Base-by-base conservation (phyloP, 116 monocot genomes). In the Posidonia oceanica region DNA sequence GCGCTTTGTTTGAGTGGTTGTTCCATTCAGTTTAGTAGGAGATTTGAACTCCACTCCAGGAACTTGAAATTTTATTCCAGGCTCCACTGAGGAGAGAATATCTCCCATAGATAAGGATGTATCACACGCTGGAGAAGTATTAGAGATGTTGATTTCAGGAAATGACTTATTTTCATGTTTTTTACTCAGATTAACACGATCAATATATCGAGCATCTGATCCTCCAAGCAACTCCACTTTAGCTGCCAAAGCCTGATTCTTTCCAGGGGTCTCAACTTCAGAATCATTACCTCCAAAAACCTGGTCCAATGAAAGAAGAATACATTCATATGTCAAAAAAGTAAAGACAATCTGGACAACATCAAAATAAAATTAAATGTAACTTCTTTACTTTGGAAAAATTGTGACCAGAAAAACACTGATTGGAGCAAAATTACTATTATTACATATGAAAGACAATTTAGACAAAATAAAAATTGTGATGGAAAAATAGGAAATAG, bases 51-150 rank as follows among this genome's bases (percentile, higher is more conserved):
- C 92, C 74, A 69, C 14, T 36, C 78, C 65, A 70, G 83, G 64
- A 78, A 66, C 72, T 48, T 83, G 74, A 73, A 85, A 85, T 52
- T 82, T 65, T 61, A 80, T 76, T 76, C 82, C 83, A 52, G 81
- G 77, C 66, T 97, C 91, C 73, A 89, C 80, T 41, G 96, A 91
- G 41, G 96, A 89, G 39, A 97, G 65, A 52, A 91, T 89, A 52
- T 91, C 91, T 67, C 92, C 96, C 96, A 97, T 82, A 53, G 89
- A 91, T 20, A 87, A 61, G 16, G 83, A 80, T 78, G 79, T 73
- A 29, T 97, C 96, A 73, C 41, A 72, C 16, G 56, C 61, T 57
- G 79, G 76, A 59, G 78, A 68, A 41, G 39, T 65, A 82, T 44
- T 79, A 57, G 74, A 73, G 17, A 66, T 7, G 71, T 83, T 79